These are phyloP conservation scores for Xerocomus spinulosus DNA, from an alignment of 768 basidiomycete genomes.

Conservation along the genomic window DNA sequence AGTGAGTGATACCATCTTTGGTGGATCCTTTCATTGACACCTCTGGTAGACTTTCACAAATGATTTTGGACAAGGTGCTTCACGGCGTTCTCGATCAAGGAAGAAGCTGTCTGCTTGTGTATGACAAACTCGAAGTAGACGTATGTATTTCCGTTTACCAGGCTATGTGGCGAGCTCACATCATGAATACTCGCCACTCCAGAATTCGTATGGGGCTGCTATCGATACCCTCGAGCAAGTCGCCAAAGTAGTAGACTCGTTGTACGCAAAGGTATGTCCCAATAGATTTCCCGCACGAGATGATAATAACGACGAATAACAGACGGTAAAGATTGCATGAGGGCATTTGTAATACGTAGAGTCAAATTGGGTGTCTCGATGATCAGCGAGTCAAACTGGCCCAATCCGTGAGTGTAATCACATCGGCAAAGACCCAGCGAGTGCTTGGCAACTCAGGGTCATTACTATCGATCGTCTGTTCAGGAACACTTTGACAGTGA, in stretches of 20 bases:
- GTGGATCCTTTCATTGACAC: slow-evolving; percentile 2
- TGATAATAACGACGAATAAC: neutral
- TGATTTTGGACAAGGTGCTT: slow-evolving; percentile 95
- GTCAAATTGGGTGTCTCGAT: too few species aligned
- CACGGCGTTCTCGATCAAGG: slow-evolving; percentile 97
- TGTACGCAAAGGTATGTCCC: slow-evolving; percentile 73
- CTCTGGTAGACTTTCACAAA: slow-evolving; percentile 75
- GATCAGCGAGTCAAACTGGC: too few species aligned
- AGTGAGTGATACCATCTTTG: slow-evolving; percentile 46
- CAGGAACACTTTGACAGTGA: too few species aligned
- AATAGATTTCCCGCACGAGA: neutral
- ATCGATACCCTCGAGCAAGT: slow-evolving; percentile 89
- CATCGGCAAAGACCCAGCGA: too few species aligned
- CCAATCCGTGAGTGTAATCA: too few species aligned
- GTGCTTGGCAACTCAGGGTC: too few species aligned
- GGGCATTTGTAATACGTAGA: slow-evolving; percentile 2
- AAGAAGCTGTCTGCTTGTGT: slow-evolving; percentile 86
- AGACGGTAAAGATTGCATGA: slow-evolving; percentile 45
- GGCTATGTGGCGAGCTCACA: slow-evolving; percentile 1
- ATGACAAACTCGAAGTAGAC: slow-evolving; percentile 80
- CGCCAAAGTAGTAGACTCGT: slow-evolving; percentile 87
- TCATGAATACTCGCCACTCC: slow-evolving; percentile 1
- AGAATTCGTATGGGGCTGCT: slow-evolving; percentile 87
- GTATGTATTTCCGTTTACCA: slow-evolving; percentile 44
- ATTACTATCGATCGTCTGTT: too few species aligned